Evolutionary conservation across 2,329 filamentous ascomycete genomes (phyloP), one percentile per base, ranked within the genome.

Genomic region (Diaporthe longicolla): DNA sequence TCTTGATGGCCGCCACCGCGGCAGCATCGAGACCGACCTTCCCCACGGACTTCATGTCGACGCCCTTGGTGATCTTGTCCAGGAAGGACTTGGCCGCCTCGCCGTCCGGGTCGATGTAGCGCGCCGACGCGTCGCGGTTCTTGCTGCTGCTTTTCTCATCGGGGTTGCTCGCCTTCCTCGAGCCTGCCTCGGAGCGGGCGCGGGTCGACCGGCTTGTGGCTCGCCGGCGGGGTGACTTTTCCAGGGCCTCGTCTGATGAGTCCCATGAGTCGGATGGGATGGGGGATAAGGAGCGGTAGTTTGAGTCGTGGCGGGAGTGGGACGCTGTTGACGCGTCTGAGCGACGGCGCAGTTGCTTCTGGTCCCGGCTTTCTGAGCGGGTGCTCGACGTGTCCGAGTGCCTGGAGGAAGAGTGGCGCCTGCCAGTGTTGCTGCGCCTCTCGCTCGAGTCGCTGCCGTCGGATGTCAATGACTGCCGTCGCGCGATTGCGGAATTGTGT

Each of bases 1-100:
- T 61, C 71, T 75, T 75, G 66, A 75, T 57, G 19, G 73, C 73
- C 26, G 73, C 73, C 35, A 75, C 73, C 32, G 73, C 73, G 15
- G 73, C 73, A 1, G 73, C 73, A 29, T 75, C 73, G 13, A 75
- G 65, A 3, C 73, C 73, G 6, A 75, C 73, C 52, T 68, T 75
- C 29, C 72, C 72, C 15, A 75, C 73, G 11, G 72, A 72, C 13
- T 58, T 66, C 50, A 75, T 43, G 45, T 75, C 71, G 40, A 75
- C 52, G 24, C 73, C 73, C 45, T 61, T 70, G 3, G 71, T 73
- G 24, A 75, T 24, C 50, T 57, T 52, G 15, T 75, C 65, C 65
- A 66, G 63, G 66, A 75, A 73, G 1, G 65, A 66, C 57, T 71
- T 66, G 35, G 72, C 68, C 52, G 71, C 70, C 58, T 72, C 73